Conservation (phyloP, 306 rosid species). For the Abrus precatorius region DNA sequence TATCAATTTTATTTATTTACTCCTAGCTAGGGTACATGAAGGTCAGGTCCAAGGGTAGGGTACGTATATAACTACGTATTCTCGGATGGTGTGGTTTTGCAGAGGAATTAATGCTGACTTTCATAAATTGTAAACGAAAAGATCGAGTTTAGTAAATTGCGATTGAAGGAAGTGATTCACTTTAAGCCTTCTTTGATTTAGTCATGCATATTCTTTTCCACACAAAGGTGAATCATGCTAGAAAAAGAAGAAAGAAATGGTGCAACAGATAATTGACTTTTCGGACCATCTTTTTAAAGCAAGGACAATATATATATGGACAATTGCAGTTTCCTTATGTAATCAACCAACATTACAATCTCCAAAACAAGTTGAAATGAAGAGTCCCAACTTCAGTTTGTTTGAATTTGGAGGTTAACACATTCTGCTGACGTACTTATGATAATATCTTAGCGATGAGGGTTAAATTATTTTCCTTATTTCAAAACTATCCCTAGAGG, state of each 20-base stretch:
- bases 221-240: conserved; percentile 51
- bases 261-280: conserved; percentile 66
- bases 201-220: conserved; percentile 47
- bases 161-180: conserved; percentile 52
- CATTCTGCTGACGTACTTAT: conserved; percentile 42
- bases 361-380: conserved; percentile 40
- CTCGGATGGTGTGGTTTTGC: conserved; percentile 7
- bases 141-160: conserved; percentile 42
- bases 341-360: conserved; percentile 29
- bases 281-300: conserved; percentile 51
- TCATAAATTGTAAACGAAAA: conserved; percentile 29
- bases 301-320: conserved; percentile 37
- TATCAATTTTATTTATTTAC: not conserved
- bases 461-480: conserved; percentile 13
- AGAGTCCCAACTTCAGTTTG: conserved; percentile 5
- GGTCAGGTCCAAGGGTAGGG: conserved; percentile 7
- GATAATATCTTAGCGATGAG: conserved; percentile 27
- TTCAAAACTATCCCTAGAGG: conserved; percentile 26
- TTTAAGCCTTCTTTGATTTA: conserved; percentile 44
- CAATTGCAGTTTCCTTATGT: conserved; percentile 32
- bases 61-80: not conserved
- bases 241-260: conserved; percentile 65
- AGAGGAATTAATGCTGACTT: conserved; percentile 17
- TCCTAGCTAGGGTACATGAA: conserved; percentile 4
- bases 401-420: conserved; percentile 15